Evolutionary conservation across 2,329 filamentous ascomycete species (phyloP), one percentile per base, ranked within the genome.

Genomic region (Aspergillus brunneoviolaceus): DNA sequence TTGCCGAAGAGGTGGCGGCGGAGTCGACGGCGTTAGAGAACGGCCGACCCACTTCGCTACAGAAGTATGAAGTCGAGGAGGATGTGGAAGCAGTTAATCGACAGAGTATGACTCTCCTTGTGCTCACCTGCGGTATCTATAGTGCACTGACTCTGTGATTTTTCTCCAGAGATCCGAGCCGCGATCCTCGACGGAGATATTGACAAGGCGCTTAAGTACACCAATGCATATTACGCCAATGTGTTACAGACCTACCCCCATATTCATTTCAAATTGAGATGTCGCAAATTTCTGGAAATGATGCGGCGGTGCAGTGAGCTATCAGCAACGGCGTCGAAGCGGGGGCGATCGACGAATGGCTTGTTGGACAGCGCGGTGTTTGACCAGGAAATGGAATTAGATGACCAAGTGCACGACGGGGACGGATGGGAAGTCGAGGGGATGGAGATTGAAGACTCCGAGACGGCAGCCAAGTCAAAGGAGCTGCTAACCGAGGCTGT

Each of bases 211-310:
- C 82, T 98, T n/a, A 89, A 92, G 73, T 85, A 89, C 68, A 96
- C 91, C 3, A 86, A 88, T 53, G 81, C 82, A 12, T 91, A 88
- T 70, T 99, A 97, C 69, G 90, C 91, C 5, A 83, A 84, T 25
- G 92, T 98, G 1, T 83, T 99, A 19, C 82, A 86, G 51, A 85
- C 91, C 23, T 92, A 96, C 70, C 87, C 91, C 57, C 87, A 92
- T 57, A 92, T 97, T 16, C 88, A 93, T 72, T 98, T 99, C 77
- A 89, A 88, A 60, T 81, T 99, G 52, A 87, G 89, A 66, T 97
- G 93, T 72, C 87, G 92, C 61, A 96, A 95, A 72, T 97, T 98
- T 74, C 89, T 98, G 62, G 95, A 99, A 75, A 94, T 99, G 89
- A 92, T 96, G 69, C 85, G 90, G 47, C 85, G 84, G 60, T 88